Evolutionary conservation across 2,329 filamentous ascomycete species (phyloP).

Genomic region (Epichloe hybrida): DNA sequence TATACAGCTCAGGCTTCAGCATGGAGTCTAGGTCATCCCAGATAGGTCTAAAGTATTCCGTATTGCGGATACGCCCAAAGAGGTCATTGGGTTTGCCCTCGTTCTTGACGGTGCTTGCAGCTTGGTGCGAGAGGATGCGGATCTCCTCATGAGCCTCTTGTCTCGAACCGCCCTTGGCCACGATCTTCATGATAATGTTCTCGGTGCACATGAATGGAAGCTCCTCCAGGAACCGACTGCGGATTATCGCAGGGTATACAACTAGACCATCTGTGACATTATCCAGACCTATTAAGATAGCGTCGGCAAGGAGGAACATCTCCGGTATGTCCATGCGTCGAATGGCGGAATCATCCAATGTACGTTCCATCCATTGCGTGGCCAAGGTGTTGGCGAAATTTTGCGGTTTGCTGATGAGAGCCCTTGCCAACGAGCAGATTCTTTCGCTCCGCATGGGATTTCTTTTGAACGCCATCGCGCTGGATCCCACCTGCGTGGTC

Average conservation of each 20-base stretch:
- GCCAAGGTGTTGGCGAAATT: constrained; percentile 18
- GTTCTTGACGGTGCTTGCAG: constrained; percentile 43
- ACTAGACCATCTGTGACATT: constrained; percentile 57
- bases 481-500: constrained; percentile 59
- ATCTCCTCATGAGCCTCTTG: constrained; percentile 84
- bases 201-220: constrained; percentile 74
- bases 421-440: constrained; percentile 17
- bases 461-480: constrained; percentile 19
- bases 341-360: constrained; percentile 64
- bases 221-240: constrained; percentile 54
- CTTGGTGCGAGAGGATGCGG: constrained; percentile 67
- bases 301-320: constrained; percentile 53
- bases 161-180: constrained; percentile 54
- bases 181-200: constrained; percentile 62
- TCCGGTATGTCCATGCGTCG: constrained; percentile 53
- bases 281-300: constrained; percentile 52
- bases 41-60: constrained; percentile 62
- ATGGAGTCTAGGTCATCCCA: constrained; percentile 54
- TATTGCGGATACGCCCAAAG: constrained; percentile 60
- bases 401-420: constrained; percentile 27
- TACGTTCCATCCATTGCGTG: constrained; percentile 45
- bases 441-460: constrained; percentile 9
- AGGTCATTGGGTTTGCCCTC: constrained; percentile 67
- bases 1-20: constrained; percentile 45
- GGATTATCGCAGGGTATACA: constrained; percentile 67